These are phyloP conservation scores for Oryza meridionalis DNA, from an alignment of 176 grass and related monocot species.

Conservation along the genomic window DNA sequence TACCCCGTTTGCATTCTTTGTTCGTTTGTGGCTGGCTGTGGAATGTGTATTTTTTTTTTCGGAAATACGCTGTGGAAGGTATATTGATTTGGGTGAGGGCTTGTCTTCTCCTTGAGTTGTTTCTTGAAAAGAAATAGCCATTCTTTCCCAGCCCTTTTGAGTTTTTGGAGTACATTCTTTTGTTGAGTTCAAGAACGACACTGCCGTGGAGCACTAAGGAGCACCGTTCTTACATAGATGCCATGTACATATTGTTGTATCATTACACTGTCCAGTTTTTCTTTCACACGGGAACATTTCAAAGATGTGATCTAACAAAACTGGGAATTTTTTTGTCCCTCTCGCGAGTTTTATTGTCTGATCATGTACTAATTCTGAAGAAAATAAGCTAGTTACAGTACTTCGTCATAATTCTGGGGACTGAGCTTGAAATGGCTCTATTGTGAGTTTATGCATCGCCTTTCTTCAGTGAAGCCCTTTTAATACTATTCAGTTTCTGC, in stretches of 20 bases:
- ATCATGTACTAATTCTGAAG: neutral
- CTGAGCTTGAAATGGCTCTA: no score
- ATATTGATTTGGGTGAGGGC: conserved; percentile 22
- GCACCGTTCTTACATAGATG: conserved; percentile 17
- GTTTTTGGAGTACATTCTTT: conserved; percentile 15
- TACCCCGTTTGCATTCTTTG: conserved; percentile 41
- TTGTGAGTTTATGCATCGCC: no score
- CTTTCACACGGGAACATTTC: neutral
- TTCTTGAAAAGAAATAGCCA: conserved; percentile 39
- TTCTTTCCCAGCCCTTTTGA: conserved; percentile 10
- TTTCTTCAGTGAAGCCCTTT: no score
- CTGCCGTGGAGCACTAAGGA: neutral
- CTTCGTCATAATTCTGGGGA: no score
- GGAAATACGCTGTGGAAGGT: neutral
- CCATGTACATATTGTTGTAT: conserved; percentile 43
- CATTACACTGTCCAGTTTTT: neutral
- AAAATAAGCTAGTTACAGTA: neutral
- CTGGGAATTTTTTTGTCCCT: neutral
- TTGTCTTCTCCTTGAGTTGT: conserved; percentile 6
- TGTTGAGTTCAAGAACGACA: conserved; percentile 1
- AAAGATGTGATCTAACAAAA: conserved; percentile 8
- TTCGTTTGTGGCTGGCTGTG: conserved; percentile 42
- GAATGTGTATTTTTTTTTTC: neutral
- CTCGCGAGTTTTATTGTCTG: neutral
- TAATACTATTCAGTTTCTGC: no score